Conservation (phyloP, 352 stramenopile genomes). For the Pythium brachiatum region DNA sequence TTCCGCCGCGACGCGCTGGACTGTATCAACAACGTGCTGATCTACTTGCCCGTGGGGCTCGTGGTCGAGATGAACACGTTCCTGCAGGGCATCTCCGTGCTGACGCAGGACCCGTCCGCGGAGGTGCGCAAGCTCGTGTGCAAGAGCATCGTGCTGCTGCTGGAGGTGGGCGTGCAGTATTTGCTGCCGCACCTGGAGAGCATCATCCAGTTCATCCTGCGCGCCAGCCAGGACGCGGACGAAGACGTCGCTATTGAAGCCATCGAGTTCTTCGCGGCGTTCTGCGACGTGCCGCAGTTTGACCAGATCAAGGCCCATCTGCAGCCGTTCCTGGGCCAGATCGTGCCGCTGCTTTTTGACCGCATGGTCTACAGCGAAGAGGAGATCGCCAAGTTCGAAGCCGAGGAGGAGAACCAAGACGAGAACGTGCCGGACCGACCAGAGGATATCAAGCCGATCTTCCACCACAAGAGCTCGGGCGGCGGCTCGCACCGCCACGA, state of each 20-base stretch:
- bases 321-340: slow-evolving; percentile 80
- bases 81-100: slow-evolving; percentile 82
- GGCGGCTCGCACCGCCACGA: slow-evolving; percentile 34
- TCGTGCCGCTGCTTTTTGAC: slow-evolving; percentile 92
- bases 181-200: slow-evolving; percentile 87
- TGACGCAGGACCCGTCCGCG: slow-evolving; percentile 81
- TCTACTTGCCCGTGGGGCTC: slow-evolving; percentile 86
- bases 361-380: slow-evolving; percentile 96
- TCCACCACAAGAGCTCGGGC: slow-evolving; percentile 57
- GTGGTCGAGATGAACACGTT: slow-evolving; percentile 91
- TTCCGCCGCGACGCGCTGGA: slow-evolving; percentile 87
- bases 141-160: slow-evolving; percentile 89
- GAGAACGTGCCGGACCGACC: slow-evolving; percentile 90
- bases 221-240: slow-evolving; percentile 82
- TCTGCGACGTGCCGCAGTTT: slow-evolving; percentile 86
- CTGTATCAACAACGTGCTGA: slow-evolving; percentile 89
- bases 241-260: slow-evolving; percentile 87
- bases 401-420: slow-evolving; percentile 85
- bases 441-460: slow-evolving; percentile 89
- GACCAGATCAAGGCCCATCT: slow-evolving; percentile 92
- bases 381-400: slow-evolving; percentile 87
- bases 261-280: slow-evolving; percentile 90
- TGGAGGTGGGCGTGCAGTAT: slow-evolving; percentile 88
- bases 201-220: slow-evolving; percentile 92
- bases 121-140: slow-evolving; percentile 86